Conservation (phyloP, 331 rosid species). For the Quercus phellos region DNA sequence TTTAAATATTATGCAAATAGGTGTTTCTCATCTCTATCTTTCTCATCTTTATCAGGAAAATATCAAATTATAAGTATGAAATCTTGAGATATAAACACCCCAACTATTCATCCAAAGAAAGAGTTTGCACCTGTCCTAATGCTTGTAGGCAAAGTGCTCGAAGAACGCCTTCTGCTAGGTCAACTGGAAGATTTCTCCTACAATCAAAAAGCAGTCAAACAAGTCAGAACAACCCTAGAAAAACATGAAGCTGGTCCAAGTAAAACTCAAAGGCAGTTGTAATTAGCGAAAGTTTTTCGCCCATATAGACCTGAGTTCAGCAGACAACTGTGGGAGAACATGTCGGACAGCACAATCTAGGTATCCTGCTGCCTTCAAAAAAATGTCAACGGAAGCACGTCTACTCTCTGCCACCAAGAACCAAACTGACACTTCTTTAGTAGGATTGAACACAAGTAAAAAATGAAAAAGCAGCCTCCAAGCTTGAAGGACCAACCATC, state of each 20-base stretch:
- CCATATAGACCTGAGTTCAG: slow-evolving; percentile 67
- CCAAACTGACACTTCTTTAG: slow-evolving; percentile 16
- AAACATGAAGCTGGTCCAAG: slow-evolving; percentile 7
- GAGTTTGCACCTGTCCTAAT: slow-evolving; percentile 70
- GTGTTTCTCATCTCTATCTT: background rate
- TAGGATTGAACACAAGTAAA: slow-evolving; percentile 5
- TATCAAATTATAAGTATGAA: slow-evolving; percentile 9
- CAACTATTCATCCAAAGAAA: background rate
- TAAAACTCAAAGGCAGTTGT: slow-evolving; percentile 2
- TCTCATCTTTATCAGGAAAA: background rate
- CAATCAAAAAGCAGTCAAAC: slow-evolving; percentile 22
- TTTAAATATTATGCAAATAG: background rate
- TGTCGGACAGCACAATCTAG: slow-evolving; percentile 92
- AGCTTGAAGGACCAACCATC: background rate
- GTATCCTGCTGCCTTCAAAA: slow-evolving; percentile 90
- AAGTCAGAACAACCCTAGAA: slow-evolving; percentile 12
- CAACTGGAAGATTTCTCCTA: slow-evolving; percentile 91
- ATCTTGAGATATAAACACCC: background rate
- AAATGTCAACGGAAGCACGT: slow-evolving; percentile 75
- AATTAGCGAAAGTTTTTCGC: slow-evolving; percentile 8
- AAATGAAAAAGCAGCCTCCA: slow-evolving; percentile 10
- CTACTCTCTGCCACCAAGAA: slow-evolving; percentile 62
- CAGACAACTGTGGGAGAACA: slow-evolving; percentile 84
- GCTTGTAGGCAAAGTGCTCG: slow-evolving; percentile 93
- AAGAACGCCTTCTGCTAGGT: slow-evolving; percentile 89